A percentile compares a stretch with the other conserved stretches of the same genome.
phyloP scores from a whole-genome alignment of 1,139 yeast species.

The Casaregolazyma suthepensis region DNA sequence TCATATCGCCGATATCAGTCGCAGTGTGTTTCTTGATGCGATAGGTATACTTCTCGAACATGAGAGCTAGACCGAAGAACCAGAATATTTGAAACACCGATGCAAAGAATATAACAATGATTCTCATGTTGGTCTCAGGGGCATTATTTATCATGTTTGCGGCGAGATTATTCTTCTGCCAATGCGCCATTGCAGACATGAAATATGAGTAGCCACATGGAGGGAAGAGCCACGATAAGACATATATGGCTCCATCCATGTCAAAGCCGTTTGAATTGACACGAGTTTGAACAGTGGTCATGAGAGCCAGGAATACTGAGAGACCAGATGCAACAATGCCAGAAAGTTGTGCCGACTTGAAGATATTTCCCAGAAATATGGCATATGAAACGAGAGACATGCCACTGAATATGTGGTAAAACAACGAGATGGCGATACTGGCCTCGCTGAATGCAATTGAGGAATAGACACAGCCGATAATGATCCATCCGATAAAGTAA shows the following conservation, averaged over 20 bases:
- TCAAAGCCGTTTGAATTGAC: slow-evolving; percentile 25
- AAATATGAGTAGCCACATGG: slow-evolving; percentile 33
- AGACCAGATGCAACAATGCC: slow-evolving; percentile 33
- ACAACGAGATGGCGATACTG: slow-evolving; percentile 28
- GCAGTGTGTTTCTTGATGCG: slow-evolving; percentile 13
- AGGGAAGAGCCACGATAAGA: slow-evolving; percentile 32
- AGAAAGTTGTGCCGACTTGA: slow-evolving; percentile 31
- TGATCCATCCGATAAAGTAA: slow-evolving; percentile 32
- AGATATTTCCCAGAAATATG: slow-evolving; percentile 30
- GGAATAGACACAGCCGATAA: slow-evolving; percentile 25
- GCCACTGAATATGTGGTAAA: slow-evolving; percentile 33
- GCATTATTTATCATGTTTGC: slow-evolving; percentile 26
- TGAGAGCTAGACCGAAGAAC: slow-evolving; percentile 24
- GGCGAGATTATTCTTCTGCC: slow-evolving; percentile 21
- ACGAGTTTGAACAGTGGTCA: slow-evolving; percentile 29
- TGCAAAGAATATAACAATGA: slow-evolving; percentile 29
- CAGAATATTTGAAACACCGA: slow-evolving; percentile 28
- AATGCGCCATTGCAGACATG: slow-evolving; percentile 28
- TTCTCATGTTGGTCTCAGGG: slow-evolving; percentile 25
- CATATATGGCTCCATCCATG: slow-evolving; percentile 26
- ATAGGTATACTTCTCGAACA: slow-evolving; percentile 25
- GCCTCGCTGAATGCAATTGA: slow-evolving; percentile 24
- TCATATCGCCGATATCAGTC: slow-evolving; percentile 13
- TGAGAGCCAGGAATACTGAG: slow-evolving; percentile 31
- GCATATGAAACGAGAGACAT: slow-evolving; percentile 31